phyloP scores from a whole-genome alignment of 441 rosid species.

The Populus hybrid region DNA sequence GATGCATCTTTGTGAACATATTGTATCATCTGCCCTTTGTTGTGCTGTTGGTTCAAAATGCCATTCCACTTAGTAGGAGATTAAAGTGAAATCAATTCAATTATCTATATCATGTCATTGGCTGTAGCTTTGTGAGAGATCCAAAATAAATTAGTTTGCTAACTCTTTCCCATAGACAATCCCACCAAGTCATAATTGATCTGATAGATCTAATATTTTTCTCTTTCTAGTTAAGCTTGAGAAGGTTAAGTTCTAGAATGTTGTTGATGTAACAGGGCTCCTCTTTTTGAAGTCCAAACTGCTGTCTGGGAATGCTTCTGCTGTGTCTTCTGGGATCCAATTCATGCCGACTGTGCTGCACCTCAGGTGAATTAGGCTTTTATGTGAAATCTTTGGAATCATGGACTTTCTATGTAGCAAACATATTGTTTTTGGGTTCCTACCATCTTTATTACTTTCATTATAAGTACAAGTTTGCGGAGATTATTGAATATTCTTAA shows the following conservation, averaged over 20 bases:
- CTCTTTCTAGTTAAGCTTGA: background rate
- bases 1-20: too few species aligned
- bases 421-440: background rate
- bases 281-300: slow-evolving; percentile 83
- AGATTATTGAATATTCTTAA: background rate
- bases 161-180: too few species aligned
- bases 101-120: background rate
- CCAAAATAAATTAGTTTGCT: background rate
- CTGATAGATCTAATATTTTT: background rate
- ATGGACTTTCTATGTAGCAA: background rate
- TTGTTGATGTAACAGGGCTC: slow-evolving; percentile 62
- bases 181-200: background rate
- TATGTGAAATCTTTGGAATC: background rate
- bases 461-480: background rate
- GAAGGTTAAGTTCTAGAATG: background rate
- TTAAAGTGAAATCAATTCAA: background rate
- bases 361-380: slow-evolving; percentile 61
- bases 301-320: slow-evolving; percentile 93
- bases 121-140: background rate
- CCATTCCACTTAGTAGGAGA: background rate
- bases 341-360: slow-evolving; percentile 81
- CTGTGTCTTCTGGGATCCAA: slow-evolving; percentile 78
- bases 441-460: background rate
- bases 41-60: background rate
- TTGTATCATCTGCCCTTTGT: background rate